phyloP scores from a whole-genome alignment of 2,329 filamentous ascomycete species.

The Huntiella bhutanensis region DNA sequence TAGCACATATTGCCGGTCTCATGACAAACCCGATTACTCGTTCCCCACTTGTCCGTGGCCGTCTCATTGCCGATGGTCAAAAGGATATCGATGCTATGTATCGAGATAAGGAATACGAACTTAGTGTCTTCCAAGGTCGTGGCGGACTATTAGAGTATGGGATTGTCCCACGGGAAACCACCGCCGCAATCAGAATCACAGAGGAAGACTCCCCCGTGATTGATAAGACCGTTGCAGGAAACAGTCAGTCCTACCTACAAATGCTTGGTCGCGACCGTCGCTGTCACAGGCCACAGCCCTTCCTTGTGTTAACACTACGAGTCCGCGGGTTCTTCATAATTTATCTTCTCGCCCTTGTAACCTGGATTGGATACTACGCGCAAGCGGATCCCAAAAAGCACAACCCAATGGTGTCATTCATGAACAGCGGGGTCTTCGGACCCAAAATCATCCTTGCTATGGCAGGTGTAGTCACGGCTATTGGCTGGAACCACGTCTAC shows the following conservation, averaged over 20 bases:
- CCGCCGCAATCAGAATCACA: conserved; percentile 1
- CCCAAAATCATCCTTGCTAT: conserved; percentile 9
- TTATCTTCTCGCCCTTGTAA: conserved; percentile 3
- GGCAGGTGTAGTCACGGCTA: conserved; percentile 2
- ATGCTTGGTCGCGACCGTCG: too few species aligned
- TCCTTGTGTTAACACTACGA: conserved; percentile 1
- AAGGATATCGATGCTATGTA: conserved; percentile 3
- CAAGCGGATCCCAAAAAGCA: neutral
- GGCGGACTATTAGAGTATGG: conserved; percentile 7
- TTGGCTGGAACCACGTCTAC: conserved; percentile 6
- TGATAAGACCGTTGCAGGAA: neutral
- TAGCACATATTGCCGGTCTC: conserved; percentile 6
- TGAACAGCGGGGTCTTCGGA: conserved; percentile 7
- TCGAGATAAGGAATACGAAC: conserved; percentile 3
- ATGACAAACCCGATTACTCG: conserved; percentile 1
- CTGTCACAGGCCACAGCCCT: conserved; percentile 4
- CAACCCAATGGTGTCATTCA: conserved; percentile 3
- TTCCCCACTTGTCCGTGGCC: conserved; percentile 2
- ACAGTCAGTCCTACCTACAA: too few species aligned
- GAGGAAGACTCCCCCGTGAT: neutral
- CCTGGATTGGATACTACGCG: conserved; percentile 6
- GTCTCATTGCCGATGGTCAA: neutral
- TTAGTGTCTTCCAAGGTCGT: conserved; percentile 1
- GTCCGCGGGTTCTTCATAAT: neutral
- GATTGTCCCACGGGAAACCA: conserved; percentile 5